Evolutionary conservation across 495 filamentous ascomycete genomes (phyloP).

Genomic region (Hyaloscypha bicolor): DNA sequence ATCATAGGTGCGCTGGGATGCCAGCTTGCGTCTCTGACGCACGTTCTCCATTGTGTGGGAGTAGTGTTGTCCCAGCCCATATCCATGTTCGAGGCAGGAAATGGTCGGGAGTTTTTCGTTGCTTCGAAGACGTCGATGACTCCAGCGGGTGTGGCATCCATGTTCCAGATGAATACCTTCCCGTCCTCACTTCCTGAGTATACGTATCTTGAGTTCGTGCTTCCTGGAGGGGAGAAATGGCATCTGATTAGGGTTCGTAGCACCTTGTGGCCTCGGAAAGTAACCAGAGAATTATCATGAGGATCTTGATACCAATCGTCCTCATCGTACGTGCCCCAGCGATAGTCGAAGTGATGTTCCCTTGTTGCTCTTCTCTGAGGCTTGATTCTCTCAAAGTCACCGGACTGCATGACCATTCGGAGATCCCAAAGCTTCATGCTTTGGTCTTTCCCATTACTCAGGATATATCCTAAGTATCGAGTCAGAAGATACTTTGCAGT

Average conservation of each 20-base stretch:
- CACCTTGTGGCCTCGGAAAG: conserved; percentile 87
- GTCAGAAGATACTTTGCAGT: conserved; percentile 5
- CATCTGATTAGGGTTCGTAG: conserved; percentile 90
- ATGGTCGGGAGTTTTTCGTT: conserved; percentile 44
- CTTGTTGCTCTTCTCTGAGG: conserved; percentile 60
- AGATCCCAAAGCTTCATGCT: conserved; percentile 98
- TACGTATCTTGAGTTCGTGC: conserved; percentile 89
- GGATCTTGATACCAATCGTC: conserved; percentile 73
- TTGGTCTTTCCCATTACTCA: conserved; percentile 95
- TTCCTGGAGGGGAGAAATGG: conserved; percentile 89
- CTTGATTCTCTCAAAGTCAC: conserved; percentile 58
- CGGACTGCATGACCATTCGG: conserved; percentile 74
- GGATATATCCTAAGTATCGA: conserved; percentile 60
- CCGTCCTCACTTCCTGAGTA: conserved; percentile 90
- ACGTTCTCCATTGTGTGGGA: conserved; percentile 63
- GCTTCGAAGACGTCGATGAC: conserved; percentile 75
- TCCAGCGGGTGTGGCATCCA: conserved; percentile 86
- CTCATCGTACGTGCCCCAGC: conserved; percentile 69
- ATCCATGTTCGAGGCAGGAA: conserved; percentile 34
- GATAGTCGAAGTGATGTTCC: conserved; percentile 73
- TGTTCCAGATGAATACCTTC: conserved; percentile 86
- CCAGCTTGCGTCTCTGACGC: conserved; percentile 93
- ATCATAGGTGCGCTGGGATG: conserved; percentile 88
- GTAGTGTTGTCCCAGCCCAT: conserved; percentile 37
- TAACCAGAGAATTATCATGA: conserved; percentile 89